Percentiles rank a stretch among this genome's conserved stretches.
Evolutionary conservation across 1,139 yeast genomes (phyloP).

Genomic region (Taiozyma onychis): DNA sequence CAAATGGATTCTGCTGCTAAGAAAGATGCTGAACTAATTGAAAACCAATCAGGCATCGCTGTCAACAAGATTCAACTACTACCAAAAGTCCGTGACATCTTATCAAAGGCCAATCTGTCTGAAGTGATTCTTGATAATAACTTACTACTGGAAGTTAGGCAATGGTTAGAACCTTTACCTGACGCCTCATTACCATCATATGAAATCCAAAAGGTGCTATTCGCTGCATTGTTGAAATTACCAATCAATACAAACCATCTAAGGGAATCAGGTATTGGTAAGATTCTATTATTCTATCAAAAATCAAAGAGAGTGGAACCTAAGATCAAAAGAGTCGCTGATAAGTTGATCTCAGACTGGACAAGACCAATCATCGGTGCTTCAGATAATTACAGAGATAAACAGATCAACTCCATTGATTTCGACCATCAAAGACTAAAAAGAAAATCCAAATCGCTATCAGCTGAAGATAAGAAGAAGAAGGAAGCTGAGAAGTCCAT

Average conservation of each 20-base stretch:
- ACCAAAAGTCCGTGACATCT: slow-evolving; percentile 68
- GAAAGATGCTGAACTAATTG: slow-evolving; percentile 79
- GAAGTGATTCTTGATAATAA: slow-evolving; percentile 94
- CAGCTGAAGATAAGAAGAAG: slow-evolving; percentile 25
- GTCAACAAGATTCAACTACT: slow-evolving; percentile 79
- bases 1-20: slow-evolving; percentile 93
- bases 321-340: slow-evolving; percentile 79
- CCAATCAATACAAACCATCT: slow-evolving; percentile 96
- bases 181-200: slow-evolving; percentile 97
- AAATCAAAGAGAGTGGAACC: slow-evolving; percentile 87
- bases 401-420: slow-evolving; percentile 62
- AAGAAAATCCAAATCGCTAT: slow-evolving; percentile 20
- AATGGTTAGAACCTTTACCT: slow-evolving; percentile 98
- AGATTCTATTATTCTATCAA: slow-evolving; percentile 90
- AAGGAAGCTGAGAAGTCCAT: slow-evolving; percentile 46
- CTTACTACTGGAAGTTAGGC: slow-evolving; percentile 84
- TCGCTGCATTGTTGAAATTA: slow-evolving; percentile 63
- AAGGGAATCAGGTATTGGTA: slow-evolving; percentile 91
- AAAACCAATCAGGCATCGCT: slow-evolving; percentile 57
- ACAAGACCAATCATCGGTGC: slow-evolving; percentile 96
- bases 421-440: slow-evolving; percentile 57
- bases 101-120: slow-evolving; percentile 79
- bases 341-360: slow-evolving; percentile 92
- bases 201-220: slow-evolving; percentile 87
- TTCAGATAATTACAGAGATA: slow-evolving; percentile 90